Evolutionary conservation across 75 land plant species (phyloP).

Genomic region (Picea sitchensis): DNA sequence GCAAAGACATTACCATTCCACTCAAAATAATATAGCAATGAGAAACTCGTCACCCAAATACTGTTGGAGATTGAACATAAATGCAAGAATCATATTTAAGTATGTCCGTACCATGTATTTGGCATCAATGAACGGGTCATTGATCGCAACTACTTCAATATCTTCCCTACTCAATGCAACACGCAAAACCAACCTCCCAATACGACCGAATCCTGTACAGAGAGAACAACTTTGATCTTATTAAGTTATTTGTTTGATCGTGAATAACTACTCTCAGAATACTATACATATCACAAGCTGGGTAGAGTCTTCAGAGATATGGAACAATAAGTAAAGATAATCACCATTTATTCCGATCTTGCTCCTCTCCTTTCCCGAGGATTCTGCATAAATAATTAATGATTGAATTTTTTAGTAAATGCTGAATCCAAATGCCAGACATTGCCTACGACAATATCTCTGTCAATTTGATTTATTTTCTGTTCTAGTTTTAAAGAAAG

Average conservation of each 20-base stretch:
- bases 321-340: not conserved
- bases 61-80: too few species aligned
- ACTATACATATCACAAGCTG: not conserved
- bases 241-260: not conserved
- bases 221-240: not conserved
- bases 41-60: too few species aligned
- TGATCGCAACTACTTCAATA: conserved; percentile 92
- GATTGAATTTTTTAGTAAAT: not conserved
- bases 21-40: too few species aligned
- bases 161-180: conserved; percentile 81
- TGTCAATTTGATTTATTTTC: not conserved
- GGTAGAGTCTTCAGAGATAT: not conserved
- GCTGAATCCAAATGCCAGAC: not conserved
- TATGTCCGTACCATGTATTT: conserved; percentile 47
- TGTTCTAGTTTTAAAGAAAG: not conserved
- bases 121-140: conserved; percentile 94
- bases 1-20: too few species aligned
- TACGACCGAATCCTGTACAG: conserved; percentile 17
- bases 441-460: not conserved
- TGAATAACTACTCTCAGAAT: not conserved
- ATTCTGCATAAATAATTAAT: conserved; percentile 22
- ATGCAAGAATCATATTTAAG: not conserved
- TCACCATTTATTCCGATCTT: conserved; percentile 68
- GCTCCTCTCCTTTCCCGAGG: conserved; percentile 30
- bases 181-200: conserved; percentile 87